These are phyloP conservation scores for Ophiocordyceps robertsii DNA, from an alignment of 2,329 filamentous ascomycete species.

Conservation along the genomic window DNA sequence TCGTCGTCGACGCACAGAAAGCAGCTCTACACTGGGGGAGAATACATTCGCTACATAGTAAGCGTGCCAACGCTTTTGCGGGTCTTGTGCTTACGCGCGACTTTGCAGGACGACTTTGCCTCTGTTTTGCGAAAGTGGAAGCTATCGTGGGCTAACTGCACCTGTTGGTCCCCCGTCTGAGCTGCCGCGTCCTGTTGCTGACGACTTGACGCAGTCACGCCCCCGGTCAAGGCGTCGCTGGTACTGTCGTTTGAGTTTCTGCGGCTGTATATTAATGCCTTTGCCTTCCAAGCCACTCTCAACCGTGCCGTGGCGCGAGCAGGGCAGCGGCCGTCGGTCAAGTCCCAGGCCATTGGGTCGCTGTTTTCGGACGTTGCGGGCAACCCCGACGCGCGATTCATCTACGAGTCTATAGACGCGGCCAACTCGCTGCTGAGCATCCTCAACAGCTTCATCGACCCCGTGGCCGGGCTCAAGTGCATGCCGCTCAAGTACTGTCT, in stretches of 20 bases:
- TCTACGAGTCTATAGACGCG: conserved; percentile 52
- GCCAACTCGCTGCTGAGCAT: conserved; percentile 48
- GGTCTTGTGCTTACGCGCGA: background rate
- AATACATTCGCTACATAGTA: conserved; percentile 59
- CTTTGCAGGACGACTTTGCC: conserved; percentile 49
- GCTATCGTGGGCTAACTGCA: conserved; percentile 51
- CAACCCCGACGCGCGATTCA: conserved; percentile 50
- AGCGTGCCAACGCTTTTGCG: conserved; percentile 1
- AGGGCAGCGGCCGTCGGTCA: conserved; percentile 20
- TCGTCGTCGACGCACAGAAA: conserved; percentile 57
- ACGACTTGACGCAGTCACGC: conserved; percentile 30
- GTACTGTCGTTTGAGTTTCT: conserved; percentile 62
- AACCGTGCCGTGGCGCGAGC: conserved; percentile 25
- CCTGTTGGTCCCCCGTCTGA: conserved; percentile 30
- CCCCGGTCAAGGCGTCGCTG: conserved; percentile 52
- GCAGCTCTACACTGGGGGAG: conserved; percentile 55
- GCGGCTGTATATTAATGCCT: conserved; percentile 60
- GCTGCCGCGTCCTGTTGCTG: background rate
- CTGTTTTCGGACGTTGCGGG: conserved; percentile 41
- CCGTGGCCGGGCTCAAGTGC: conserved; percentile 43
- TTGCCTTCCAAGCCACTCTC: conserved; percentile 61
- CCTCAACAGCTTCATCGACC: conserved; percentile 45
- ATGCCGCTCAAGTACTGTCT: conserved; percentile 53
- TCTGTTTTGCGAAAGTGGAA: conserved; percentile 59
- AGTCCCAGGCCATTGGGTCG: conserved; percentile 19